Evolutionary conservation across 2,329 filamentous ascomycete species (phyloP).

Genomic region (Biscogniauxia marginata): DNA sequence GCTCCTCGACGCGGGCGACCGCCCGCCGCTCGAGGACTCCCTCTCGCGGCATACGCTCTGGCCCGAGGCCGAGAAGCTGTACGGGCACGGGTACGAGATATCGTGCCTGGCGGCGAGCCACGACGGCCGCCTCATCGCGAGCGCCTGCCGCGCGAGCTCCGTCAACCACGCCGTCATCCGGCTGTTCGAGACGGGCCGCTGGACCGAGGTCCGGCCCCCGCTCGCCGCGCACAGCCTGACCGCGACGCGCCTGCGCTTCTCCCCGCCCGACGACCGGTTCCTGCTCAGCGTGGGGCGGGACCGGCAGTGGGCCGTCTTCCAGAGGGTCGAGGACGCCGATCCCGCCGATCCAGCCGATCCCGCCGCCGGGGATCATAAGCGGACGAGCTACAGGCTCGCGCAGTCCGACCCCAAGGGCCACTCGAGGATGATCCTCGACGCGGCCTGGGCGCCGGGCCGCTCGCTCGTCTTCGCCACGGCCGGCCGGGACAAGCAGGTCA

Average conservation of each 20-base stretch:
- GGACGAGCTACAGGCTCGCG: slow-evolving; percentile 52
- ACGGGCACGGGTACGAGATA: slow-evolving; percentile 97
- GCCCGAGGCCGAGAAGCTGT: slow-evolving; percentile 95
- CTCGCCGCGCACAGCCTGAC: slow-evolving; percentile 85
- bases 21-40: slow-evolving; percentile 86
- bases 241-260: slow-evolving; percentile 79
- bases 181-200: slow-evolving; percentile 80
- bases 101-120: slow-evolving; percentile 79
- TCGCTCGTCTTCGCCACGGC: slow-evolving; percentile 74
- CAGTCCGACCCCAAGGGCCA: slow-evolving; percentile 81
- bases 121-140: slow-evolving; percentile 75
- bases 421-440: slow-evolving; percentile 86
- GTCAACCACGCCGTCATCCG: slow-evolving; percentile 93
- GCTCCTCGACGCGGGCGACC: slow-evolving; percentile 63
- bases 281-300: slow-evolving; percentile 90
- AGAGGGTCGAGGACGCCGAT: slow-evolving; percentile 41
- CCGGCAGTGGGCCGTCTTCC: slow-evolving; percentile 85
- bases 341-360: too few relatives aligned
- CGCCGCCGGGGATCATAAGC: too few relatives aligned
- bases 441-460: slow-evolving; percentile 69
- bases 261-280: slow-evolving; percentile 65
- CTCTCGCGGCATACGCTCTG: slow-evolving; percentile 88
- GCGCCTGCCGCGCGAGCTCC: slow-evolving; percentile 88
- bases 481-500: slow-evolving; percentile 82
- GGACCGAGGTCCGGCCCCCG: slow-evolving; percentile 84